Evolutionary conservation across 2,329 filamentous ascomycete genomes (phyloP).

Genomic region (Colletotrichum higginsianum): DNA sequence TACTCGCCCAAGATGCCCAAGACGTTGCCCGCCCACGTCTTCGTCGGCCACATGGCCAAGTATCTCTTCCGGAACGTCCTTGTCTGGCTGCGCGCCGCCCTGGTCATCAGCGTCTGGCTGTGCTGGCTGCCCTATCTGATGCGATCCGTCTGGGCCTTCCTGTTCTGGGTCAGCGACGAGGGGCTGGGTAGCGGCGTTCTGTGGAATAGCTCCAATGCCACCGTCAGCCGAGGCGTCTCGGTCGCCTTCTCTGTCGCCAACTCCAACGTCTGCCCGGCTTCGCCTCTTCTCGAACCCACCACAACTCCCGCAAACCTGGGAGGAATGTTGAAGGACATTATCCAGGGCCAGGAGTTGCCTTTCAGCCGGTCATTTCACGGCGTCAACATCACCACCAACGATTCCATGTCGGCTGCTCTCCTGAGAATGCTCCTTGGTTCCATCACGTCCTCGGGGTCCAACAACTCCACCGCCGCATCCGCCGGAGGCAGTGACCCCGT

Average conservation of each 20-base stretch:
- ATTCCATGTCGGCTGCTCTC: conserved; percentile 53
- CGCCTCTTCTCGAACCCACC: conserved; percentile 51
- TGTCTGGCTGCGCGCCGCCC: conserved; percentile 82
- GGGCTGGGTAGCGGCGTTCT: conserved; percentile 62
- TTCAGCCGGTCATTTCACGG: conserved; percentile 47
- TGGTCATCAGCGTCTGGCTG: conserved; percentile 92
- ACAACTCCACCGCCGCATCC: conserved; percentile 10
- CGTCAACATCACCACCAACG: conserved; percentile 51
- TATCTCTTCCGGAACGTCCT: conserved; percentile 81
- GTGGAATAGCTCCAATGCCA: conserved; percentile 41
- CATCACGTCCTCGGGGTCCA: conserved; percentile 45
- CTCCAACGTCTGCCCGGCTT: conserved; percentile 53
- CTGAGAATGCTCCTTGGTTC: conserved; percentile 49
- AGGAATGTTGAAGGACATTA: conserved; percentile 53
- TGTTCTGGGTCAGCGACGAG: conserved; percentile 95
- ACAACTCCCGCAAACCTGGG: conserved; percentile 49
- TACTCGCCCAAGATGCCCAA: conserved; percentile 96
- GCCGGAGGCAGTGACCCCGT: conserved; percentile 40
- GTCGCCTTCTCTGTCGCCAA: conserved; percentile 43
- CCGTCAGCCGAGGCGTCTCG: conserved; percentile 35
- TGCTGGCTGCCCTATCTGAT: conserved; percentile 91
- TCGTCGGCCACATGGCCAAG: conserved; percentile 81
- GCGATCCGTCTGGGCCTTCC: conserved; percentile 90
- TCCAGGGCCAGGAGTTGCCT: conserved; percentile 48
- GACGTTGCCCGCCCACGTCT: conserved; percentile 84